phyloP scores from a whole-genome alignment of 2,329 filamentous ascomycete genomes.

The Arthroderma sp. region DNA sequence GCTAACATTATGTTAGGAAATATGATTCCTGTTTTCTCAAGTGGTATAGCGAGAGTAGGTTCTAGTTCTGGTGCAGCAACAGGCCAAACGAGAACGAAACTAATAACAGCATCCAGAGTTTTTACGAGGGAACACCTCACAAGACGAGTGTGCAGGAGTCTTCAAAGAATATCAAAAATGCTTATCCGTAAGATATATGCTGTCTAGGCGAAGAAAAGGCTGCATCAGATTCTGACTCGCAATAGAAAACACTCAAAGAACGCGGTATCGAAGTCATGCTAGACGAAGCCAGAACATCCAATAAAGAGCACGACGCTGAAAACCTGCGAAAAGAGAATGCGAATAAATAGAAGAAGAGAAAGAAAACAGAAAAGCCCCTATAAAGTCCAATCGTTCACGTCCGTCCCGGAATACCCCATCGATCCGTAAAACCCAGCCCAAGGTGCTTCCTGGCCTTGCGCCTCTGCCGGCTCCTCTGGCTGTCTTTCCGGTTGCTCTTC shows the following conservation, averaged over 20 bases:
- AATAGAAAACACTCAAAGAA: constrained; percentile 69
- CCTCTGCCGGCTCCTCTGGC: too few species aligned
- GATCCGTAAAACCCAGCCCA: too few species aligned
- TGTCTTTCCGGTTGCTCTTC: too few species aligned
- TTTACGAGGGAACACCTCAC: constrained; percentile 66
- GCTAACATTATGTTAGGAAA: constrained; percentile 42
- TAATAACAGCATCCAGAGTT: constrained; percentile 52
- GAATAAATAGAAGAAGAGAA: neutral
- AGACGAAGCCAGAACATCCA: constrained; percentile 78
- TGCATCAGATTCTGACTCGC: neutral
- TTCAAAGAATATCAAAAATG: constrained; percentile 86
- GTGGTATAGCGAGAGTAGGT: constrained; percentile 96
- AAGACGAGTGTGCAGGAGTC: constrained; percentile 72
- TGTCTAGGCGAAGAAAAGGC: too few species aligned
- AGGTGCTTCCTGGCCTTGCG: too few species aligned
- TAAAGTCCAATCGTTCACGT: too few species aligned
- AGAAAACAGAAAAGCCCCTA: too few species aligned
- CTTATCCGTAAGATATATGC: constrained; percentile 49
- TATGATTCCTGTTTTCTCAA: constrained; percentile 98
- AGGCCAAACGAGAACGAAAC: constrained; percentile 4
- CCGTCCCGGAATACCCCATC: too few species aligned
- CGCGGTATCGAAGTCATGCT: constrained; percentile 87
- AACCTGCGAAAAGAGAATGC: neutral
- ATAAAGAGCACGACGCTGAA: constrained; percentile 65
- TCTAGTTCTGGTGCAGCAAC: neutral